Base-by-base conservation (phyloP, 805 yeast genomes). In the Candida easanensis region DNA sequence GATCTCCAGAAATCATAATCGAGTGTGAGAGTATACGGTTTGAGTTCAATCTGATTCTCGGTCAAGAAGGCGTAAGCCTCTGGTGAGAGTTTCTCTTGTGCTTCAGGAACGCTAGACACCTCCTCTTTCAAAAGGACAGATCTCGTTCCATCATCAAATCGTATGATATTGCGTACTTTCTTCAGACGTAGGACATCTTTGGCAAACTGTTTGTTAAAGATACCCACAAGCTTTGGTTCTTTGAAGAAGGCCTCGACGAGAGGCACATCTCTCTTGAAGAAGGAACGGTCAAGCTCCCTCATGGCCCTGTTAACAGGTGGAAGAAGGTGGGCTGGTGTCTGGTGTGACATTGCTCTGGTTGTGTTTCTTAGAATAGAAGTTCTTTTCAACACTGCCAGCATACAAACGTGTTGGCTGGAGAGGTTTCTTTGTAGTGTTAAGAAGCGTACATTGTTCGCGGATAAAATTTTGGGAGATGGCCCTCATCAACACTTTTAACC, bases 1-100 rank as follows among this genome's bases (percentile, higher is more conserved):
- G 90, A 73, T 52, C 80, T 80, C 98, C 98, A 93, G 62, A 79
- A 87, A 38, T 79, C 73, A 60, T 93, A 93, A 49, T 72, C 83
- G 39, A 93, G 63, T 0, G 56, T 60, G 44, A 88, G 68, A 3
- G 64, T 69, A 56, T 84, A 81, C 2, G 82, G 78, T 30, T 63
- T 62, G 11, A 84, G 59, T 5, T 61, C 58, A 1, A 80, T 75
- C 0, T 71, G 65, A 34, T 71, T 68, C 23, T 76, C 73, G 13
- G 68, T 53, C 2, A 90, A 63, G 44, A 72, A 72, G 11, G 63
- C 63, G 21, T 64, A 50, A 0, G 87, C 72, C 11, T 58, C 63
- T 1, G 63, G 49, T 0, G 81, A 63, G 13, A 85, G 46, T 7
- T 67, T 56, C 0, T 51, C 46, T 1, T 62, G 46, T 6, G 71